These are phyloP conservation scores for Vicia faba DNA, from an alignment of 306 rosid species.

Conservation along the genomic window DNA sequence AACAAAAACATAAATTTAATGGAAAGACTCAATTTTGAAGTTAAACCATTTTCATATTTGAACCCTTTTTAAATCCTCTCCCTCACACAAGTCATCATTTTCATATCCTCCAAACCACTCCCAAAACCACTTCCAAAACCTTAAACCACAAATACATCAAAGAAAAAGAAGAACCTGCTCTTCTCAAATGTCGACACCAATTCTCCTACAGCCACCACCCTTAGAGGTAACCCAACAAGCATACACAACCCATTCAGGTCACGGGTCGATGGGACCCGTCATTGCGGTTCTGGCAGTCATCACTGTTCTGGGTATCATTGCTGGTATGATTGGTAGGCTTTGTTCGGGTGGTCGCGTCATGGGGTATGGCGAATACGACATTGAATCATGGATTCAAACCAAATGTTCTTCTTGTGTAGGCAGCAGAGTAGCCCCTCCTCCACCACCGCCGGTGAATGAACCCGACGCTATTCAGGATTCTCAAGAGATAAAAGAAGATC, in stretches of 20 bases:
- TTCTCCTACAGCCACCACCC: slow-evolving; percentile 52
- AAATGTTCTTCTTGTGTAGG: slow-evolving; percentile 85
- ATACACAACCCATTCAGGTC: slow-evolving; percentile 54
- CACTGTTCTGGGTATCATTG: slow-evolving; percentile 67
- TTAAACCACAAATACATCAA: slow-evolving; percentile 4
- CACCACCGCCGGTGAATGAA: slow-evolving; percentile 27
- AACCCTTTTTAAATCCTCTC: not conserved
- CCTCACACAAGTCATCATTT: not conserved
- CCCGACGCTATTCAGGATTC: slow-evolving; percentile 15
- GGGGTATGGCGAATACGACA: slow-evolving; percentile 65
- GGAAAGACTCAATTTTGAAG: not conserved
- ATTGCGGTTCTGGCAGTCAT: slow-evolving; percentile 76
- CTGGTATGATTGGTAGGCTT: slow-evolving; percentile 81
- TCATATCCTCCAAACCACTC: slow-evolving; percentile 6
- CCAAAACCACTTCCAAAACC: not conserved
- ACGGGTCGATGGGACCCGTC: slow-evolving; percentile 80
- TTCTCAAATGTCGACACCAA: slow-evolving; percentile 54
- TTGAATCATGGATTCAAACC: slow-evolving; percentile 76
- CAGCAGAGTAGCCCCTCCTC: slow-evolving; percentile 56
- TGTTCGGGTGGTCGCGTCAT: slow-evolving; percentile 81
- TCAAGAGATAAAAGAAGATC: slow-evolving; percentile 53
- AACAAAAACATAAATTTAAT: not conserved
- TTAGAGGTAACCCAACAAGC: slow-evolving; percentile 50
- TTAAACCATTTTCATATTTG: not conserved
- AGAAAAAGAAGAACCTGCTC: not conserved